Conservation (phyloP, 2,329 filamentous ascomycete genomes). For the Monilinia fructigena region DNA sequence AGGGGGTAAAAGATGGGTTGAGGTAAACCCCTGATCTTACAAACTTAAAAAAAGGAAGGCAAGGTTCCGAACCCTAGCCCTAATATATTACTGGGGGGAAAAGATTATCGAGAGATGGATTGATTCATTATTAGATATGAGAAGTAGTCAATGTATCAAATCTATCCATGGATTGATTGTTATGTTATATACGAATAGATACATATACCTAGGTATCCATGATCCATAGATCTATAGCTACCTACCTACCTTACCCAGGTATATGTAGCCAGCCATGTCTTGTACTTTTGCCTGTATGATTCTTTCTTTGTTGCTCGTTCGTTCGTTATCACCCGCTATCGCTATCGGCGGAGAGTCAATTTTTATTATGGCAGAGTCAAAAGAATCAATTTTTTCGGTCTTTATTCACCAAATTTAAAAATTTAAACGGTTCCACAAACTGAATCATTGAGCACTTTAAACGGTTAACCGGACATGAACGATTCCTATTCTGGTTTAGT, state of each 20-base stretch:
- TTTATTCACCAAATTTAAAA: not conserved
- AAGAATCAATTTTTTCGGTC: not conserved
- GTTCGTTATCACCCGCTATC: constrained; percentile 16
- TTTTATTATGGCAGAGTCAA: constrained; percentile 5
- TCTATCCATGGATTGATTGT: not conserved
- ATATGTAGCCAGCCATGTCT: not conserved
- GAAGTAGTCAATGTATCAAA: not conserved
- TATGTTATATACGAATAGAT: not conserved
- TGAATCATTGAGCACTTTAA: not conserved
- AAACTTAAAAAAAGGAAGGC: not conserved
- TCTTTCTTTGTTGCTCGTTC: not conserved
- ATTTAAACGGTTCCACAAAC: not conserved
- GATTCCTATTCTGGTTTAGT: constrained; percentile 5
- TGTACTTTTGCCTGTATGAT: not conserved
- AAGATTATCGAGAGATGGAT: not conserved
- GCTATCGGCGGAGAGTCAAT: constrained; percentile 9
- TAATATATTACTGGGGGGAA: constrained; percentile 7
- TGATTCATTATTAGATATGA: not conserved
- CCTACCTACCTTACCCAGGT: too few relatives aligned
- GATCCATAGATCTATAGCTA: too few relatives aligned
- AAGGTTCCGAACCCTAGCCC: constrained; percentile 10
- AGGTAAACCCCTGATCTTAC: too few relatives aligned
- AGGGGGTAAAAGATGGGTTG: too few relatives aligned
- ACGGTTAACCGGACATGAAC: not conserved
- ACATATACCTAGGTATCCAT: not conserved